A percentile compares a stretch with the other conserved stretches of the same genome.
Evolutionary conservation across 108 stramenopile species (phyloP).

Genomic region (Cyclotella baltica): DNA sequence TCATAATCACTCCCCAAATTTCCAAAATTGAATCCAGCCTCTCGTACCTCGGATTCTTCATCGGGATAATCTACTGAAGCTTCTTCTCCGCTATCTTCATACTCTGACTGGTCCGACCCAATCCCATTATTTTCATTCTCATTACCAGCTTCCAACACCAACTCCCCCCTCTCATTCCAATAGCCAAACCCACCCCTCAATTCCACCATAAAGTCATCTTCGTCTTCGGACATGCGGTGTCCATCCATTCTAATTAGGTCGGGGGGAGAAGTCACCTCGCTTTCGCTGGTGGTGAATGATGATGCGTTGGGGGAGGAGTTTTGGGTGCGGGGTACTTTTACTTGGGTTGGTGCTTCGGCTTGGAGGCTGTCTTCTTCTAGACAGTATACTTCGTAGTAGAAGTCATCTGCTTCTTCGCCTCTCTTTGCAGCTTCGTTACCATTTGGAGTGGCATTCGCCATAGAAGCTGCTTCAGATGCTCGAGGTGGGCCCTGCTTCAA

Average conservation of each 20-base stretch:
- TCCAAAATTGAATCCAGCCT: neutral
- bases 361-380: slow-evolving; percentile 24
- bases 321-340: neutral
- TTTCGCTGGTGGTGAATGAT: slow-evolving; percentile 3
- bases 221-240: slow-evolving; percentile 34
- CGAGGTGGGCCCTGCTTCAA: slow-evolving; percentile 23
- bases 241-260: slow-evolving; percentile 26
- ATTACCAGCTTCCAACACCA: slow-evolving; percentile 62
- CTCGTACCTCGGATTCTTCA: slow-evolving; percentile 9
- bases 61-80: slow-evolving; percentile 56
- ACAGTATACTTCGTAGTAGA: slow-evolving; percentile 51
- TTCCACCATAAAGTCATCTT: slow-evolving; percentile 50
- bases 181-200: slow-evolving; percentile 73
- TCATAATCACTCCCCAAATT: slow-evolving; percentile 27
- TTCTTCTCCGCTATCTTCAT: slow-evolving; percentile 46
- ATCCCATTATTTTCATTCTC: slow-evolving; percentile 12
- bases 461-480: neutral
- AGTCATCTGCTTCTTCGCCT: slow-evolving; percentile 34
- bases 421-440: too few relatives aligned
- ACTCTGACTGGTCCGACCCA: slow-evolving; percentile 1
- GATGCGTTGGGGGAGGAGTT: slow-evolving; percentile 6
- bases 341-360: neutral
- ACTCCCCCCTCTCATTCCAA: slow-evolving; percentile 79
- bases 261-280: slow-evolving; percentile 18
- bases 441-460: too few relatives aligned